Base-by-base conservation (phyloP, 805 yeast species). In the Torulaspora gathmanii region DNA sequence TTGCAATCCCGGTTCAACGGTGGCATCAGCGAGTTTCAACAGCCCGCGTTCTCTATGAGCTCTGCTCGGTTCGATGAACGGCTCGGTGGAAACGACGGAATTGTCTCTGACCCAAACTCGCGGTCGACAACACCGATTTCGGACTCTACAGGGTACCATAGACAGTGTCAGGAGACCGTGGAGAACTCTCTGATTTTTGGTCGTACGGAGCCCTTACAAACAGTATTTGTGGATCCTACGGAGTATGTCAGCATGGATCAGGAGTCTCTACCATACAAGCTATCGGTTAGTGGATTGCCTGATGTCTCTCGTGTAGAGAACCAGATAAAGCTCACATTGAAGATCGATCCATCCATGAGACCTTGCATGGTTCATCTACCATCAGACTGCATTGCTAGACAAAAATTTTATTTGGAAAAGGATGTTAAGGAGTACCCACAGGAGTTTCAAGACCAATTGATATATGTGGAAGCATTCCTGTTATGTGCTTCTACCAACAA, bases 221-320 rank as follows among this genome's bases (percentile, higher is more conserved):
- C 58, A 15, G 40, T 45, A 8, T 49, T 44, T 20, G 45, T 50
- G 15, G 51, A 57, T 45, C 67, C 70, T 5, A 48, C 48, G 19
- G 55, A 54, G 22, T 64, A 54, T 38, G 36, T 65, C 9, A 59
- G 54, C 12, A 50, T 61, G 19, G 63, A 62, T 37, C 56, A 54
- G 10, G 40, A 51, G 5, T 35, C 53, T 2, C 46, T 70, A 37
- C 73, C 74, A 3, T 80, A 76, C 60, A 68, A 72, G 44, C 52
- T 85, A 42, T 62, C 67, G 20, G 69, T 91, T 1, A 64, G 72
- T 6, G 83, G 81, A 41, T 70, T 91, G 36, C 97, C 97, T 1
- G 68, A 77, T 4, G 81, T 80, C 54, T 87, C 96, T 10, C 78
- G 99, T 53, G 99, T 91, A 5, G 99, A 91, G 67, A 91, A 97